Evolutionary conservation across 257 asterid species (phyloP).

Genomic region (Nicotiana noctiflora): DNA sequence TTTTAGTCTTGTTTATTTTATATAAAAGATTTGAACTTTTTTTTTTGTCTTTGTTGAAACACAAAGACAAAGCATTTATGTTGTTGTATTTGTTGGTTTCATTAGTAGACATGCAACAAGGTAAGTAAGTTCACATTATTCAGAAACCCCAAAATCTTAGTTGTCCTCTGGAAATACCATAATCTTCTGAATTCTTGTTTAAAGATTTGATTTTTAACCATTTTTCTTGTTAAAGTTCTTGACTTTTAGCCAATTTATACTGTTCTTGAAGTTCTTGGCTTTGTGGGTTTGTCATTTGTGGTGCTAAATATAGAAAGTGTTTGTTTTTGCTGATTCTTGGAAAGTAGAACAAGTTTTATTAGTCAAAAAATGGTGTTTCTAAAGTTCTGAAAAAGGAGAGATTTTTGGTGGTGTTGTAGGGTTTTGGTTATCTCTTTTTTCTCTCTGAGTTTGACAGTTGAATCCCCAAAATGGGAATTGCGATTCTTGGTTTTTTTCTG

Average conservation of each 20-base stretch:
- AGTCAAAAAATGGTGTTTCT: conserved; percentile 16
- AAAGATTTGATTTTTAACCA: neutral
- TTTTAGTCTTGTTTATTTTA: neutral
- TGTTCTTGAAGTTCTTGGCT: neutral
- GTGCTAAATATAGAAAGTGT: conserved; percentile 3
- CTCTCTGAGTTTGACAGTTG: conserved; percentile 6
- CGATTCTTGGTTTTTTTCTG: conserved; percentile 35
- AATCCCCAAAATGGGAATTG: conserved; percentile 42
- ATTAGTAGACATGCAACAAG: conserved; percentile 23
- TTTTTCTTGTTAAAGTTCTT: neutral
- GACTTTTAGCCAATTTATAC: neutral
- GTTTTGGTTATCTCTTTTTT: conserved; percentile 6
- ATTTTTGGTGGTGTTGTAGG: conserved; percentile 10
- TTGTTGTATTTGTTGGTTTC: conserved; percentile 36
- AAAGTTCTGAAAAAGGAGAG: conserved; percentile 9
- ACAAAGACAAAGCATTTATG: conserved; percentile 21
- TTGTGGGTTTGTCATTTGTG: conserved; percentile 9
- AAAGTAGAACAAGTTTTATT: conserved; percentile 28
- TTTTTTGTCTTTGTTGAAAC: conserved; percentile 5
- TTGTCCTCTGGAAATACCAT: conserved; percentile 10
- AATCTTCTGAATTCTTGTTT: neutral
- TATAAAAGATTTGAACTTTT: neutral
- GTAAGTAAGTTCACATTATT: conserved; percentile 14
- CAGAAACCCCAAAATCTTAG: conserved; percentile 10
- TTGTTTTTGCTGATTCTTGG: conserved; percentile 31